Conservation (phyloP, 1,284 basidiomycete species). For the Malassezia caprae region DNA sequence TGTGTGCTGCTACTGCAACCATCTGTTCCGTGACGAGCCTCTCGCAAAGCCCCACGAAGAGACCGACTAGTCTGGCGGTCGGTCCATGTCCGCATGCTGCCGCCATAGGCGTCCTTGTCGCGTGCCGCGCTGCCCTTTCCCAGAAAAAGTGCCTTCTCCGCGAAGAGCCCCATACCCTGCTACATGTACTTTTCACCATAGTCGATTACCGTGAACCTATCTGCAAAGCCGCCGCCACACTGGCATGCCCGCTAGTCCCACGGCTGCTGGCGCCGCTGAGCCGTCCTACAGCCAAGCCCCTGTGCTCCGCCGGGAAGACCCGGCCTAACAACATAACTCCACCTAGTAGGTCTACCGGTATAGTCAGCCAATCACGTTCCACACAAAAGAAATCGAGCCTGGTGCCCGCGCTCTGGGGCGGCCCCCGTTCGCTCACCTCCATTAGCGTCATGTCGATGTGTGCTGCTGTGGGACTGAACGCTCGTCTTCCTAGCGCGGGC, state of each 20-base stretch:
- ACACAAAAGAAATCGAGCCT: conserved; percentile 1
- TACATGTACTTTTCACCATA: not conserved
- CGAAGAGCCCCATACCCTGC: not conserved
- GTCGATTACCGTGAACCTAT: not conserved
- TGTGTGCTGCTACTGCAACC: conserved; percentile 40
- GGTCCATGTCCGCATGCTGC: no score
- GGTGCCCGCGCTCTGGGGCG: not conserved
- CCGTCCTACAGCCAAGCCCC: not conserved
- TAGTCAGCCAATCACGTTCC: not conserved
- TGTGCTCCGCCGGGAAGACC: not conserved
- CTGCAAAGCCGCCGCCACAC: no score
- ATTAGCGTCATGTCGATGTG: conserved; percentile 14
- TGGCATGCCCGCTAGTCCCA: not conserved
- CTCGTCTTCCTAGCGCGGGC: not conserved
- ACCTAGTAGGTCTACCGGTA: not conserved
- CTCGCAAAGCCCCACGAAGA: conserved; percentile 12
- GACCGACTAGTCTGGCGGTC: not conserved
- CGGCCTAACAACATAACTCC: not conserved
- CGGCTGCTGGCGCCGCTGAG: no score
- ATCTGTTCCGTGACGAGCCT: conserved; percentile 32
- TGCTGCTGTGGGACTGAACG: conserved; percentile 13
- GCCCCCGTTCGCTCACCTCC: conserved; percentile 4
- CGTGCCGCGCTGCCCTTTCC: no score
- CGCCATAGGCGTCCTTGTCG: no score
- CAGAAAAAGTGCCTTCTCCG: not conserved